Evolutionary conservation across 306 rosid genomes (phyloP).

Genomic region (Heteromeles arbutifolia): DNA sequence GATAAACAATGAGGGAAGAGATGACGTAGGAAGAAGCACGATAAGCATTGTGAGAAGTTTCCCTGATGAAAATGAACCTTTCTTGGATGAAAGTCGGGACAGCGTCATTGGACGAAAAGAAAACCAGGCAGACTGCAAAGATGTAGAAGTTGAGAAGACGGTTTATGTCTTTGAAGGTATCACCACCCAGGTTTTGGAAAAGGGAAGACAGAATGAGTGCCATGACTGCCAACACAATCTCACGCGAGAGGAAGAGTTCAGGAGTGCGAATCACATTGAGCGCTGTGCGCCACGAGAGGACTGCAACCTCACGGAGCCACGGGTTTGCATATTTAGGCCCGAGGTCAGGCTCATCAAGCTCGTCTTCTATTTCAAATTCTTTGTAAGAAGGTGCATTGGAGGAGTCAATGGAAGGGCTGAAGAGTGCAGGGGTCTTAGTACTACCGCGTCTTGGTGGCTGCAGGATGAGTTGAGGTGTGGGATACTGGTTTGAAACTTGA

Average conservation of each 20-base stretch:
- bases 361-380: constrained; percentile 43
- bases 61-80: constrained; percentile 82
- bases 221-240: constrained; percentile 75
- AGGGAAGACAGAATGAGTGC: constrained; percentile 62
- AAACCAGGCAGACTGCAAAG: constrained; percentile 73
- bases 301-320: constrained; percentile 69
- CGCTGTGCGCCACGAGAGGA: constrained; percentile 70
- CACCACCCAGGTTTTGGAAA: constrained; percentile 38
- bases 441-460: background rate
- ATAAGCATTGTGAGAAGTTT: constrained; percentile 83
- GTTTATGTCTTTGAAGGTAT: constrained; percentile 59
- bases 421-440: constrained; percentile 25
- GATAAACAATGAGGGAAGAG: constrained; percentile 75
- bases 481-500: constrained; percentile 42
- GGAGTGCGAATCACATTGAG: constrained; percentile 83
- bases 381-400: constrained; percentile 35
- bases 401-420: constrained; percentile 36
- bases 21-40: constrained; percentile 81
- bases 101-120: constrained; percentile 92
- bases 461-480: constrained; percentile 36
- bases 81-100: constrained; percentile 83
- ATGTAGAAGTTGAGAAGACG: constrained; percentile 83
- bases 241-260: constrained; percentile 82
- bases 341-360: constrained; percentile 39
- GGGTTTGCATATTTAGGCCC: constrained; percentile 76